These are phyloP conservation scores for Puccinellia tenuiflora DNA, from an alignment of 176 grass and related monocot species.

Conservation along the genomic window DNA sequence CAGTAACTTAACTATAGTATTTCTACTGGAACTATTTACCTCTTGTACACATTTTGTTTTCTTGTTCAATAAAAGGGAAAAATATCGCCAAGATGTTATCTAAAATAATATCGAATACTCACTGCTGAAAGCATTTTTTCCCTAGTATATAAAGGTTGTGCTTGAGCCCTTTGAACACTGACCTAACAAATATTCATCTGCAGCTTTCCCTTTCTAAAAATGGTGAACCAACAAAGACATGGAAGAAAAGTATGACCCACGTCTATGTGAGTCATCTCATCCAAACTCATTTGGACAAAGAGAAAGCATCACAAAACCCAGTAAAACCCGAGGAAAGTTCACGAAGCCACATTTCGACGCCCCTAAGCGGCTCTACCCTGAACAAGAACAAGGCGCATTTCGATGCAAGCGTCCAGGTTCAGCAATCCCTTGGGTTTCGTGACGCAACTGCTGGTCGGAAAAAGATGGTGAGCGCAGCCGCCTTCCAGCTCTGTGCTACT, in stretches of 20 bases:
- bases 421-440: background rate
- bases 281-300: constrained; percentile 44
- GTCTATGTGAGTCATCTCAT: constrained; percentile 57
- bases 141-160: background rate
- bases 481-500: background rate
- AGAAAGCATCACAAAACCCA: constrained; percentile 24
- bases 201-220: constrained; percentile 23
- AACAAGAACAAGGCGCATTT: background rate
- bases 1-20: background rate
- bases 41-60: background rate
- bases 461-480: constrained; percentile 20
- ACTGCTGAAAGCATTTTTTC: background rate
- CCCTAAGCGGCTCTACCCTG: background rate
- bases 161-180: background rate
- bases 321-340: constrained; percentile 15
- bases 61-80: background rate
- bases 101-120: background rate
- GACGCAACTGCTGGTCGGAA: background rate
- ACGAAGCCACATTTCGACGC: background rate
- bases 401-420: background rate
- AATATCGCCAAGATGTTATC: background rate
- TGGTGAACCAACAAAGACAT: background rate
- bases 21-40: background rate
- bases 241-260: constrained; percentile 58
- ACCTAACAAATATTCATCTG: background rate